A percentile compares a stretch with the other conserved stretches of the same genome.
Conservation (phyloP, 2,329 filamentous ascomycete genomes). For the Venturiaceae sp. region DNA sequence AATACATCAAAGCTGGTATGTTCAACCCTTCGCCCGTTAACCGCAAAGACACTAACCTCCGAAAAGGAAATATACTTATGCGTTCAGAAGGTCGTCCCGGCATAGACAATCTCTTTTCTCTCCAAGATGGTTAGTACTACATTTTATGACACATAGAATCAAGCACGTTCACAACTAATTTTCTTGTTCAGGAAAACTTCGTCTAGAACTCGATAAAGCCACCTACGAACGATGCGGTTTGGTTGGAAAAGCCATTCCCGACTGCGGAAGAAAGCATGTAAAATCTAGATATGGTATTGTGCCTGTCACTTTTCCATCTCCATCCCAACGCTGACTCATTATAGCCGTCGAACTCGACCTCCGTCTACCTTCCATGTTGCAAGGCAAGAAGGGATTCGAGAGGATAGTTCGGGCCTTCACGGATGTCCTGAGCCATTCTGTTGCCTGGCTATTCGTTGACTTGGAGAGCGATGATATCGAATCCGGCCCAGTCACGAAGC, state of each 20-base stretch:
- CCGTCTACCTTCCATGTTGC: constrained; percentile 63
- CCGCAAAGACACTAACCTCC: not conserved
- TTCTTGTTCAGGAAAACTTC: constrained; percentile 49
- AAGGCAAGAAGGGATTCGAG: constrained; percentile 76
- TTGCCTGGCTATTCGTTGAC: constrained; percentile 73
- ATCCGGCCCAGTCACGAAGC: constrained; percentile 20
- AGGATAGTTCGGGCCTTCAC: constrained; percentile 68
- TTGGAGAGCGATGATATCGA: constrained; percentile 24
- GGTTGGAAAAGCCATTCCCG: constrained; percentile 55
- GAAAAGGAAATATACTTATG: constrained; percentile 66
- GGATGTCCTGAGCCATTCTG: constrained; percentile 58
- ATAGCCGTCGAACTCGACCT: constrained; percentile 62
- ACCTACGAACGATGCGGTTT: constrained; percentile 77
- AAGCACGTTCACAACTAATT: not conserved
- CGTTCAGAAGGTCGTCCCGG: constrained; percentile 67
- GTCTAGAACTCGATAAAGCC: constrained; percentile 69
- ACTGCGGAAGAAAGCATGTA: constrained; percentile 49
- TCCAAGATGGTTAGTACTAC: constrained; percentile 53
- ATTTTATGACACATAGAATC: not conserved
- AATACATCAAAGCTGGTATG: constrained; percentile 71
- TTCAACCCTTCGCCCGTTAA: not conserved
- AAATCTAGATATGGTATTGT: constrained; percentile 62
- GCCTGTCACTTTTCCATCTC: constrained; percentile 14
- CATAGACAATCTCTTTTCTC: constrained; percentile 61
- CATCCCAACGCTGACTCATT: constrained; percentile 36